These are phyloP conservation scores for Ogataea saltuana DNA, from an alignment of 805 yeast genomes.

Conservation along the genomic window DNA sequence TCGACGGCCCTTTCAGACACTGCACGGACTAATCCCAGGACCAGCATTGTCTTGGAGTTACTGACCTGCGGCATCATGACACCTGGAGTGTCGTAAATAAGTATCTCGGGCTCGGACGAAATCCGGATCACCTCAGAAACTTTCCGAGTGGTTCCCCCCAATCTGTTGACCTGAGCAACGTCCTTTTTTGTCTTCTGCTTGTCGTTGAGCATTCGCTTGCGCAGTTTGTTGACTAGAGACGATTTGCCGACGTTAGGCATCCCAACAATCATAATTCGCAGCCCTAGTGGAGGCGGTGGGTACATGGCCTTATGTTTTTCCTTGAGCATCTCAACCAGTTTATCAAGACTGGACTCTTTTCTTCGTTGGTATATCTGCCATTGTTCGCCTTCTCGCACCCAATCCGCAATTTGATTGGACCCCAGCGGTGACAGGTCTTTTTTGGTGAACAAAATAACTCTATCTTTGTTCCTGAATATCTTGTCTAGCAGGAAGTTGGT, in stretches of 20 bases:
- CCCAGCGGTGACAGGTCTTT: slow-evolving; percentile 59
- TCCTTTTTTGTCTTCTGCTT: slow-evolving; percentile 41
- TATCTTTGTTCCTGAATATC: slow-evolving; percentile 54
- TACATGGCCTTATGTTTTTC: slow-evolving; percentile 45
- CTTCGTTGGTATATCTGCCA: slow-evolving; percentile 55
- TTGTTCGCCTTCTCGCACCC: slow-evolving; percentile 23
- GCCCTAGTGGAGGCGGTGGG: slow-evolving; percentile 84
- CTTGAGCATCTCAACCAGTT: slow-evolving; percentile 51
- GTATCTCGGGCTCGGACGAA: slow-evolving; percentile 58
- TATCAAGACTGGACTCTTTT: slow-evolving; percentile 47
- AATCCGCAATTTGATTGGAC: slow-evolving; percentile 32
- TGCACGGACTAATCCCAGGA: slow-evolving; percentile 72
- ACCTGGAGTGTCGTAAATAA: slow-evolving; percentile 90
- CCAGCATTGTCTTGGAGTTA: slow-evolving; percentile 68
- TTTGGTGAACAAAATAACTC: slow-evolving; percentile 75
- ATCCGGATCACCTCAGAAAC: slow-evolving; percentile 76
- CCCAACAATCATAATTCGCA: slow-evolving; percentile 76
- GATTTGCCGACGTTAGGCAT: slow-evolving; percentile 99
- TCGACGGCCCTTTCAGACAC: slow-evolving; percentile 71
- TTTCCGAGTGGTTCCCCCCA: slow-evolving; percentile 85
- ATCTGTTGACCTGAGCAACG: slow-evolving; percentile 83
- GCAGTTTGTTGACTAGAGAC: slow-evolving; percentile 73
- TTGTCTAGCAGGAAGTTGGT: slow-evolving; percentile 77
- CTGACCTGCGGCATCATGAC: slow-evolving; percentile 77
- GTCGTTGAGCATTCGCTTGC: slow-evolving; percentile 39